These are phyloP conservation scores for Neofusicoccum cordaticola DNA, from an alignment of 2,329 filamentous ascomycete genomes.

Conservation along the genomic window DNA sequence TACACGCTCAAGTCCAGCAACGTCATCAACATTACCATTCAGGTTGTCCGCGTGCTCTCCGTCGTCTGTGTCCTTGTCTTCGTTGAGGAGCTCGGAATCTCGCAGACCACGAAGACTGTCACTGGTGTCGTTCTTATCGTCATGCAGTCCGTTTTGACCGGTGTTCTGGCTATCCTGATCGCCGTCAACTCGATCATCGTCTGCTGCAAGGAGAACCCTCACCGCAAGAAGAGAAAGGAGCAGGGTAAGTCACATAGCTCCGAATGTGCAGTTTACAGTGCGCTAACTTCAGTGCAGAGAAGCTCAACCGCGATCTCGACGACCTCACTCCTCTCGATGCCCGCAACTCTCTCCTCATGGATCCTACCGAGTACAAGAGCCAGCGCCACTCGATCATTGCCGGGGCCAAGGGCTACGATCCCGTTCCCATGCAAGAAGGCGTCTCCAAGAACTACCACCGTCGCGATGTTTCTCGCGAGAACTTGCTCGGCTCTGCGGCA, in stretches of 20 bases:
- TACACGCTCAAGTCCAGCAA: conserved; percentile 85
- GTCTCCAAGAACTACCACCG: conserved; percentile 28
- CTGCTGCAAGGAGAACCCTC: conserved; percentile 83
- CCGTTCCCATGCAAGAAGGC: conserved; percentile 26
- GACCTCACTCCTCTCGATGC: conserved; percentile 83
- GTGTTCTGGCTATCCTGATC: conserved; percentile 80
- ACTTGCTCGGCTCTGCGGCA: conserved; percentile 35
- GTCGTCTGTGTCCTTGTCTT: conserved; percentile 88
- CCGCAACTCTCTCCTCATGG: conserved; percentile 79
- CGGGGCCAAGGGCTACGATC: conserved; percentile 32
- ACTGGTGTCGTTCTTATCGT: conserved; percentile 90
- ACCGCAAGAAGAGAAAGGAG: conserved; percentile 83
- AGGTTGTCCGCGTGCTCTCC: conserved; percentile 83
- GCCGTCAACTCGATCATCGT: conserved; percentile 81
- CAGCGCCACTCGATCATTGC: conserved; percentile 25
- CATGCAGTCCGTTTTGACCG: conserved; percentile 83
- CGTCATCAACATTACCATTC: conserved; percentile 90
- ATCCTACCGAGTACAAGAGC: conserved; percentile 50
- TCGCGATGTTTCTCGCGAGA: neutral
- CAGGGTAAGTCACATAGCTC: conserved; percentile 62
- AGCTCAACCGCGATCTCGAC: conserved; percentile 73
- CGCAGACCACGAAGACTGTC: conserved; percentile 89
- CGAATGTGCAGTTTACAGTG: neutral
- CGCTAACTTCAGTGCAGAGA: conserved; percentile 57
- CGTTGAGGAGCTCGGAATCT: conserved; percentile 85